A percentile compares a stretch with the other conserved stretches of the same genome.
These are phyloP conservation scores for Chenopodium berlandieri DNA, from an alignment of 148 eudicot genomes.

Conservation along the genomic window DNA sequence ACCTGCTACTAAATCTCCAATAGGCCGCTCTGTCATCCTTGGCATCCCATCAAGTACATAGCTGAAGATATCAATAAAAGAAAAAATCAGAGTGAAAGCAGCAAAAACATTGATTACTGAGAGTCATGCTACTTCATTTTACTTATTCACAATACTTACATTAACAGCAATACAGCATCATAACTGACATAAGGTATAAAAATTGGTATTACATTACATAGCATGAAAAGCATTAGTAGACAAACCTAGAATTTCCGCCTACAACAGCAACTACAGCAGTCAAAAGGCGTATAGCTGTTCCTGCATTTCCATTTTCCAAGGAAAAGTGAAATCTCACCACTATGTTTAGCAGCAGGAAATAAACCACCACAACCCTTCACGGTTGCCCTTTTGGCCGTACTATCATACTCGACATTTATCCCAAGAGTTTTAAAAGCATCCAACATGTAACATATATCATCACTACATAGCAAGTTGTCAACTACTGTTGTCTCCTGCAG, in stretches of 20 bases:
- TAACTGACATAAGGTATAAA: too few relatives aligned
- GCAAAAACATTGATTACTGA: too few relatives aligned
- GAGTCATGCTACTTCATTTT: too few relatives aligned
- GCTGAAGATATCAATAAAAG: constrained; percentile 31
- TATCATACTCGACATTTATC: constrained; percentile 71
- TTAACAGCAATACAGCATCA: neutral
- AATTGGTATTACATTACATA: too few relatives aligned
- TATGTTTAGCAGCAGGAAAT: constrained; percentile 75
- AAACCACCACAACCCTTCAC: constrained; percentile 90
- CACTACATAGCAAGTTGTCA: constrained; percentile 90
- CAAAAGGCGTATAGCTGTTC: constrained; percentile 99
- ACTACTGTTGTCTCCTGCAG: constrained; percentile 89
- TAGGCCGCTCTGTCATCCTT: constrained; percentile 98
- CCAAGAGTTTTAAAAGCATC: constrained; percentile 96
- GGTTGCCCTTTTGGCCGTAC: constrained; percentile 52
- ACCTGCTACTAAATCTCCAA: constrained; percentile 85
- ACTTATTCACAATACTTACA: neutral
- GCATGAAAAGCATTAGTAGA: constrained; percentile 4
- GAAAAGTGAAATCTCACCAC: constrained; percentile 75
- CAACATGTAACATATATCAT: constrained; percentile 92
- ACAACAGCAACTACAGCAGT: constrained; percentile 97
- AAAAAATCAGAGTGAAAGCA: neutral
- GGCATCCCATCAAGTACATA: constrained; percentile 97
- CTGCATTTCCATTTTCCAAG: constrained; percentile 73
- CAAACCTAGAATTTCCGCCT: constrained; percentile 84